phyloP scores from a whole-genome alignment of 176 grass and related monocot species.

The Oryza australiensis region DNA sequence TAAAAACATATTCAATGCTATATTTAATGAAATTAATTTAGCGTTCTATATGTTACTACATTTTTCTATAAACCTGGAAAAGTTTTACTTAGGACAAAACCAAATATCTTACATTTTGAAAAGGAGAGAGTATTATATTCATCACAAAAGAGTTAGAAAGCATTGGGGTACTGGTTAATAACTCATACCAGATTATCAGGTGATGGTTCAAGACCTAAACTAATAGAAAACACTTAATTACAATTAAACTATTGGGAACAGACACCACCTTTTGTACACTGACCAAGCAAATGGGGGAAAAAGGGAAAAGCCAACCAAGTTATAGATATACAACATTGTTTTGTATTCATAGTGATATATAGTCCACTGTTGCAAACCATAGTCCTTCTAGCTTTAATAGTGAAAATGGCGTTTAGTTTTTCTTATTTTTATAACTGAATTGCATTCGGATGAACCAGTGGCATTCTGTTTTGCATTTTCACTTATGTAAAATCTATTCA shows the following conservation, averaged over 20 bases:
- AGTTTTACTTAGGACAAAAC: too few relatives aligned
- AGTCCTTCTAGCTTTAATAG: background rate
- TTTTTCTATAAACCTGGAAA: too few relatives aligned
- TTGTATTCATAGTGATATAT: background rate
- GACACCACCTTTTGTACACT: background rate
- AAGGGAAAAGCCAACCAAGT: background rate
- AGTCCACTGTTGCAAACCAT: background rate
- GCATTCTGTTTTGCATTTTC: background rate
- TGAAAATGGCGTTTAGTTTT: background rate
- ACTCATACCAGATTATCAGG: background rate
- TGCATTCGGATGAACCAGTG: background rate
- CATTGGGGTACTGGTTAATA: background rate
- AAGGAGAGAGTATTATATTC: background rate
- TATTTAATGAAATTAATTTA: too few relatives aligned
- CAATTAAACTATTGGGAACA: background rate
- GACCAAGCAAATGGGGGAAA: background rate
- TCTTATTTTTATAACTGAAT: background rate
- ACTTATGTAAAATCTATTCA: background rate
- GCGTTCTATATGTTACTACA: too few relatives aligned
- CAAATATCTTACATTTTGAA: too few relatives aligned
- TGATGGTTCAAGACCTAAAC: background rate
- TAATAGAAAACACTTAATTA: background rate
- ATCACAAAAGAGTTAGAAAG: background rate
- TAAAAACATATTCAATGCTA: too few relatives aligned
- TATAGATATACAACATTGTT: background rate